Conservation (phyloP, 1,139 yeast species). For the Hyphopichia burtonii region DNA sequence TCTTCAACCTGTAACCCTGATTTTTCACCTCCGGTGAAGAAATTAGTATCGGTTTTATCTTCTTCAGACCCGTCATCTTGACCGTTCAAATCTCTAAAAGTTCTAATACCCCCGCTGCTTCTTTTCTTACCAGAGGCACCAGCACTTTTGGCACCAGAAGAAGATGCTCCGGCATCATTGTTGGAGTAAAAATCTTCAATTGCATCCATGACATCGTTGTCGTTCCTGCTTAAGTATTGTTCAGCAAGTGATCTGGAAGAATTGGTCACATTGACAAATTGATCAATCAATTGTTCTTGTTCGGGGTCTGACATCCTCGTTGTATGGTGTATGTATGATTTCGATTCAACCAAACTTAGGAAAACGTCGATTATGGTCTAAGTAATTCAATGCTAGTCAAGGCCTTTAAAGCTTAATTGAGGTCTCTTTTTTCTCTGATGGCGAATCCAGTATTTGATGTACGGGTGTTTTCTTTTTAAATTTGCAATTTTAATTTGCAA, state of each 20-base stretch:
- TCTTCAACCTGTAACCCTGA: conserved; percentile 93
- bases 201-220: conserved; percentile 38
- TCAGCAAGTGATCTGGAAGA: conserved; percentile 40
- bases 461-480: neutral
- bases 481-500: too few species aligned
- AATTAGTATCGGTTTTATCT: conserved; percentile 65
- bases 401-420: too few species aligned
- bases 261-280: conserved; percentile 49
- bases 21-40: conserved; percentile 95
- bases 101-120: conserved; percentile 29
- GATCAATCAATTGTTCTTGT: conserved; percentile 36
- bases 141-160: conserved; percentile 1
- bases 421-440: conserved; percentile 1
- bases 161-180: conserved; percentile 4
- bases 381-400: too few species aligned
- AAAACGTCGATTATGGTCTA: too few species aligned
- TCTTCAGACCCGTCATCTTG: conserved; percentile 53
- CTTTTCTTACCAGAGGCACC: conserved; percentile 2
- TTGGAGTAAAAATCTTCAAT: conserved; percentile 44
- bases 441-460: neutral
- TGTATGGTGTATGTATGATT: neutral
- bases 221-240: conserved; percentile 41
- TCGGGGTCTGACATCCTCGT: conserved; percentile 17
- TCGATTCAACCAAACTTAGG: too few species aligned
- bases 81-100: conserved; percentile 52